Base-by-base conservation (phyloP, 768 basidiomycete species). In the Lactarius akahatsu region DNA sequence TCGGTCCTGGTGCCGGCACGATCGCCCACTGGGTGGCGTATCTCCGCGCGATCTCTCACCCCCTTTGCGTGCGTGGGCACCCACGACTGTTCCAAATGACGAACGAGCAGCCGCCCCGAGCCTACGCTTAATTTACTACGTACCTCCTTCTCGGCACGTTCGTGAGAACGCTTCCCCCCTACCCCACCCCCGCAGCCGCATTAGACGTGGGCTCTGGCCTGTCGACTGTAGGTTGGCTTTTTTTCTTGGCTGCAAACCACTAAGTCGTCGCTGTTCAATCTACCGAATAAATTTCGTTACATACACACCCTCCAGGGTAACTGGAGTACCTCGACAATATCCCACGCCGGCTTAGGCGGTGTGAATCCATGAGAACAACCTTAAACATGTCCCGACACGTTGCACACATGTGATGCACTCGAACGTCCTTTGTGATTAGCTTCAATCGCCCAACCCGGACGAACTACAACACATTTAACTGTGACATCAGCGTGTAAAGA, bases 31-130 rank as follows among this genome's bases (percentile, higher is more conserved):
- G 13, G 18, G 55, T 50, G 8, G 36, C 43, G 38, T 57, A 66
- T 66, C 65, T 66, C 65, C 60, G 65, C 56, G 45, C 56, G 55
- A 50, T 50, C 20, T 52, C 38, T 26, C 41, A 38, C 16, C 30
- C 16, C 54, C 20, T 55, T n/a, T 50, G 47, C 23, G 11, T 23
- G 34, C 41, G 45, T 57, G 54, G 43, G 13, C n/a, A 30, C n/a
- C 28, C 55, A 60, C 36, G 45, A 57, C 47, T 10, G 20, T 45
- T 65, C 34, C 59, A 60, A 50, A 38, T 43, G 61, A 62, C 38
- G 56, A 28, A 18, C 36, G 56, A 18, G 36, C 23, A 26, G 32
- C 26, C 36, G 15, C 3, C 50, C 18, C 38, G 13, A 16, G 10
- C 30, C 20, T 15, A 18, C 47, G 47, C 47, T 50, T 50, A 50